phyloP scores from a whole-genome alignment of 129 eudicot genomes.

The Tagetes patula region DNA sequence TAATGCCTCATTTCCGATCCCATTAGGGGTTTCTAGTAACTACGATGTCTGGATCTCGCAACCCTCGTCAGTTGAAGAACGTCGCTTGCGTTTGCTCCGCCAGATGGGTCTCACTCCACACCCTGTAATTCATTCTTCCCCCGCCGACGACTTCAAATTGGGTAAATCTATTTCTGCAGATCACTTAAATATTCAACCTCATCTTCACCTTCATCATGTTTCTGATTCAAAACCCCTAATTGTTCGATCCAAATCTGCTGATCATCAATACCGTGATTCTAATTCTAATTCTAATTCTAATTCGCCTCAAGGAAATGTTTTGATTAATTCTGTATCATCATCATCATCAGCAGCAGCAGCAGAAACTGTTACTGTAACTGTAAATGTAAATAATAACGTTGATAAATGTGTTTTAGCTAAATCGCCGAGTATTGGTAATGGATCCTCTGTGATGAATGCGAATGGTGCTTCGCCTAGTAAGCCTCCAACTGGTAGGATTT shows the following conservation, averaged over 20 bases:
- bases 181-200: constrained; percentile 29
- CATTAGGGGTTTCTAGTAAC: constrained; percentile 50
- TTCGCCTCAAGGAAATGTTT: constrained; percentile 36
- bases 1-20: constrained; percentile 33
- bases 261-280: constrained; percentile 40
- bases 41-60: constrained; percentile 90
- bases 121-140: not conserved
- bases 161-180: constrained; percentile 52
- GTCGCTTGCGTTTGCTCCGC: constrained; percentile 70
- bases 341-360: not conserved
- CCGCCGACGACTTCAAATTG: constrained; percentile 25
- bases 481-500: constrained; percentile 56
- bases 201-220: not conserved
- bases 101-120: constrained; percentile 59
- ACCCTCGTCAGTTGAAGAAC: constrained; percentile 79
- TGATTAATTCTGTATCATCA: constrained; percentile 41
- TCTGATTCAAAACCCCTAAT: constrained; percentile 27
- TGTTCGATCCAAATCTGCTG: constrained; percentile 59
- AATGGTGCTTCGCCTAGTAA: constrained; percentile 52
- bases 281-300: constrained; percentile 11
- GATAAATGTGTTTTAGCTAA: constrained; percentile 32
- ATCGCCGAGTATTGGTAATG: constrained; percentile 35
- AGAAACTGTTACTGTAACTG: not conserved
- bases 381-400: constrained; percentile 45
- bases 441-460: constrained; percentile 5